Evolutionary conservation across 2,329 filamentous ascomycete genomes (phyloP), one percentile per base, ranked within the genome.

Genomic region (Colletotrichum agaves): DNA sequence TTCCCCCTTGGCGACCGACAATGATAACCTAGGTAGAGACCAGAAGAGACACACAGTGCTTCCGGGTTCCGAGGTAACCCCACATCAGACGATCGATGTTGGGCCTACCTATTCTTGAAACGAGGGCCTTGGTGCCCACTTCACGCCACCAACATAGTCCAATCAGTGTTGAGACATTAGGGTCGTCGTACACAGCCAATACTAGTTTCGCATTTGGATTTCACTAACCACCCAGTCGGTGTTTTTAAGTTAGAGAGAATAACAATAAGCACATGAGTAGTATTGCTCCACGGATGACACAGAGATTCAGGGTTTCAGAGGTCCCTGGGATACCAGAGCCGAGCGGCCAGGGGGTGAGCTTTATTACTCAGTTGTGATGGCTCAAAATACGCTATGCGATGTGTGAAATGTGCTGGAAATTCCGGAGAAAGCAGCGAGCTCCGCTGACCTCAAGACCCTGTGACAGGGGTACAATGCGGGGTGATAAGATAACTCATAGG

Each of bases 381-480:
- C 23, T 6, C 13, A 31, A 2, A 43, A 17, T 12, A 15, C 41
- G 37, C 31, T n/a, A 13, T 53, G 33, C 23, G 33, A 53, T 53
- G n/a, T n/a, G n/a, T n/a, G 50, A 53, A 53, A 31, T 13, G 15
- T 50, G 23, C 19, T 39, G 17, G 27, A 13, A 15, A 50, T 59
- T 15, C 37, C 8, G 2, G 13, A 8, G 5, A 27, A 2, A 44
- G 39, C 53, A 57, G 4, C 19, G 12, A 27, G 8, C 33, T 13
- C 52, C 52, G 52, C 52, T 44, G 55, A 46, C 37, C 53, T 31
- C 13, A 21, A 56, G 64, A 67, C 61, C 64, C 64, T 67, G 64
- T 8, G 33, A n/a, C 53, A 67, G 47, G 61, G 61, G 44, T 52
- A 13, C 7, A 19, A 64, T 67, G 64, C 64, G 64, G 64, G 61